Conservation (phyloP, 2,329 filamentous ascomycete genomes). For the Fonsecaea erecta region DNA sequence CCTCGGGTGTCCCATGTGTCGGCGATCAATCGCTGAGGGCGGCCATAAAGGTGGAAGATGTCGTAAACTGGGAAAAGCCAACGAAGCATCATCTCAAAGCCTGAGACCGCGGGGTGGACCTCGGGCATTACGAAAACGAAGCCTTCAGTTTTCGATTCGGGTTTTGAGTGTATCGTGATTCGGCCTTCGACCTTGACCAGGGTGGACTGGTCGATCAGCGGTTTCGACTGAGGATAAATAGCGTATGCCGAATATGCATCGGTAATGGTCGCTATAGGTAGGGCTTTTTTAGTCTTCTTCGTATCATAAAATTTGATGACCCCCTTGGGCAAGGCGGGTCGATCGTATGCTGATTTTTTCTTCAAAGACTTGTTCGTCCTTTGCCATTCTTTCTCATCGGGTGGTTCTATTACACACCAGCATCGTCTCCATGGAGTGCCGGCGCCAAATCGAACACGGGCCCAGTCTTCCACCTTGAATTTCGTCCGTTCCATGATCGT, state of each 20-base stretch:
- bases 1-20: conserved; percentile 85
- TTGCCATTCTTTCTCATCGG: conserved; percentile 88
- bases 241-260: conserved; percentile 92
- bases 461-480: conserved; percentile 86
- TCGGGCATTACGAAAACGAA: conserved; percentile 99
- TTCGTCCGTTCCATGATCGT: conserved; percentile 81
- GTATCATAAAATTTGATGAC: conserved; percentile 95
- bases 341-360: conserved; percentile 84
- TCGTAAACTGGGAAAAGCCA: conserved; percentile 95
- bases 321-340: conserved; percentile 74
- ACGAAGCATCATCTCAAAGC: conserved; percentile 92
- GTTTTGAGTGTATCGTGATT: conserved; percentile 82
- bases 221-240: conserved; percentile 93
- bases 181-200: conserved; percentile 90
- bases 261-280: conserved; percentile 87
- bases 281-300: conserved; percentile 88
- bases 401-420: conserved; percentile 93
- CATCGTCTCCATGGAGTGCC: conserved; percentile 95
- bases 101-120: conserved; percentile 83
- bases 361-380: conserved; percentile 81
- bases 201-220: conserved; percentile 90
- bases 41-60: conserved; percentile 87
- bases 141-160: conserved; percentile 79
- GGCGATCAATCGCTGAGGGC: conserved; percentile 82
- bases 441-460: conserved; percentile 89